A percentile compares a stretch with the other conserved stretches of the same genome.
Evolutionary conservation across 2,329 filamentous ascomycete genomes (phyloP).

Genomic region (Colletotrichum higginsianum): DNA sequence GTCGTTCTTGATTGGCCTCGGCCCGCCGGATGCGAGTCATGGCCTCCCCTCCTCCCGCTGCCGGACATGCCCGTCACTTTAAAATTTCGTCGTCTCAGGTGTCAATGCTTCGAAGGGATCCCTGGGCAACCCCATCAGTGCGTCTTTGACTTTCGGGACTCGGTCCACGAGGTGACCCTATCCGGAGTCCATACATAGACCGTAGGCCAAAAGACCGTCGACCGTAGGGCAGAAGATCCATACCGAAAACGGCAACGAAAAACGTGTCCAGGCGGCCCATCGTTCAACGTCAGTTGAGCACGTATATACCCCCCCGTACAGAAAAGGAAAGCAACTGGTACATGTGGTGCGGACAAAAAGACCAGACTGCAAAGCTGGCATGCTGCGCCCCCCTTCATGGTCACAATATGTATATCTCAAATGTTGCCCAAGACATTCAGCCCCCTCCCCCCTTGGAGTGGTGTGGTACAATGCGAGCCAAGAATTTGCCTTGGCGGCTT

Average conservation of each 20-base stretch:
- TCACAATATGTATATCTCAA: not conserved
- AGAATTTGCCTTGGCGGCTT: not conserved
- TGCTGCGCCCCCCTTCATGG: not conserved
- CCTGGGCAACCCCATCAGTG: conserved; percentile 7
- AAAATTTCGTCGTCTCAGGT: conserved; percentile 19
- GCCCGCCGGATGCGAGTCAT: conserved; percentile 22
- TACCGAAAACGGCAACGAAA: not conserved
- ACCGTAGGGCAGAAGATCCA: not conserved
- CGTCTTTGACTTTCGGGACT: not conserved
- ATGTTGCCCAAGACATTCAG: not conserved
- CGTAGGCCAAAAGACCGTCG: too few species aligned
- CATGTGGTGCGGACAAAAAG: too few species aligned
- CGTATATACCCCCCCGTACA: too few species aligned
- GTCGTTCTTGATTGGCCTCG: conserved; percentile 8
- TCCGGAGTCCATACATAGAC: not conserved
- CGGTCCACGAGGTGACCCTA: conserved; percentile 1
- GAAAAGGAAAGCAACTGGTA: too few species aligned
- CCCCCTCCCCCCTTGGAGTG: not conserved
- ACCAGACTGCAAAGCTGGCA: not conserved
- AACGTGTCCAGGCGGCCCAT: too few species aligned
- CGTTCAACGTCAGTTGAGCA: not conserved
- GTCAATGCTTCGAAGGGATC: not conserved
- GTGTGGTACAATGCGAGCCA: not conserved
- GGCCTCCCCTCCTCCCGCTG: conserved; percentile 4
- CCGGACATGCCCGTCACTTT: conserved; percentile 2